Conservation (phyloP, 371 early-diverging fungal genomes). For the Lichtheimia ramosa region DNA sequence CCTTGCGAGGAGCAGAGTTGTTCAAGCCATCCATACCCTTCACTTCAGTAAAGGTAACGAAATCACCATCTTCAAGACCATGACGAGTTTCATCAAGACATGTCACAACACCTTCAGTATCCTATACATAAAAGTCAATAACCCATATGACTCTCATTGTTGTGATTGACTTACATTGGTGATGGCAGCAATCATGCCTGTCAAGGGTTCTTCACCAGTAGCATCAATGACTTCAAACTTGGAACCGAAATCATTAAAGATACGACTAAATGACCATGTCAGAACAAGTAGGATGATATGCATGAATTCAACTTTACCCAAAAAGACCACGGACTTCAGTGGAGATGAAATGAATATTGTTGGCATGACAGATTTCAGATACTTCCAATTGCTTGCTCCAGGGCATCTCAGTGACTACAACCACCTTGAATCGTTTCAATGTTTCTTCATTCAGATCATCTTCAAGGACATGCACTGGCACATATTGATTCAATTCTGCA, state of each 20-base stretch:
- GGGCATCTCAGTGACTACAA: constrained; percentile 86
- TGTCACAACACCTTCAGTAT: constrained; percentile 89
- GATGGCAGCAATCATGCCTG: constrained; percentile 95
- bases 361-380: constrained; percentile 85
- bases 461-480: constrained; percentile 85
- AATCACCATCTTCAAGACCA: constrained; percentile 96
- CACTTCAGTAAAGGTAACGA: constrained; percentile 92
- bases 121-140: constrained; percentile 33
- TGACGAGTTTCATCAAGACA: constrained; percentile 96
- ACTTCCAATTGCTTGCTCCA: constrained; percentile 83
- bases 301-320: constrained; percentile 60
- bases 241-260: constrained; percentile 97
- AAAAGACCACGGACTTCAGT: constrained; percentile 95
- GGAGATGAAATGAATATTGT: constrained; percentile 90
- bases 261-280: constrained; percentile 34
- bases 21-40: constrained; percentile 93
- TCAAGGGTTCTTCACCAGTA: constrained; percentile 93
- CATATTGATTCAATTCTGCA: constrained; percentile 98
- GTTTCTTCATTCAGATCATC: constrained; percentile 74
- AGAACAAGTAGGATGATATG: neutral
- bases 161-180: constrained; percentile 46
- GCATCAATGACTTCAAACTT: constrained; percentile 89
- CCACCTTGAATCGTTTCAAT: constrained; percentile 80
- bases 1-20: constrained; percentile 74
- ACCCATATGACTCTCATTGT: neutral